Percentiles rank a stretch among this genome's conserved stretches.
phyloP scores from a whole-genome alignment of 495 filamentous ascomycete genomes.

The Saxophila tyrrhenica region DNA sequence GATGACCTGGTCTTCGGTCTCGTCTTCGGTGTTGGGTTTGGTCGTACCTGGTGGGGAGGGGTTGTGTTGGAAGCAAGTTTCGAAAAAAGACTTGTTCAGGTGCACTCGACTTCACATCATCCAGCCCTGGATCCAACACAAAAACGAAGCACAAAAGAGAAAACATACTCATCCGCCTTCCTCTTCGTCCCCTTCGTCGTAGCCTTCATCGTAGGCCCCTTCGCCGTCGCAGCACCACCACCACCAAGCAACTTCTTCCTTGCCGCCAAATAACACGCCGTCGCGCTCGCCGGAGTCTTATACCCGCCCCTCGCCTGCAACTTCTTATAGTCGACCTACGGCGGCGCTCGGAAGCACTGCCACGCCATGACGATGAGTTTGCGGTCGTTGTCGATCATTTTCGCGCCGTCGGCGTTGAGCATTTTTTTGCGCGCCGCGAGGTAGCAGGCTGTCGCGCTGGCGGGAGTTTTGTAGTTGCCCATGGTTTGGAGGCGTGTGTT shows the following conservation, averaged over 20 bases:
- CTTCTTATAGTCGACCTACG: constrained; percentile 31
- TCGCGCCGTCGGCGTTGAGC: background rate
- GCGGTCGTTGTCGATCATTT: background rate
- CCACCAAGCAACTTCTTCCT: constrained; percentile 1
- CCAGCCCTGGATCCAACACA: too few relatives aligned
- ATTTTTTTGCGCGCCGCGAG: background rate
- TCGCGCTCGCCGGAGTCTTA: constrained; percentile 30
- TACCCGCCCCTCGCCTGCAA: constrained; percentile 28
- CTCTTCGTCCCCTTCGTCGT: background rate
- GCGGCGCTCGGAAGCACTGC: constrained; percentile 12
- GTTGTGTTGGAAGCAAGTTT: too few relatives aligned
- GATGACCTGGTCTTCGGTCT: background rate
- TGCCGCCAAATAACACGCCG: background rate
- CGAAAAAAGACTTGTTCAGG: too few relatives aligned
- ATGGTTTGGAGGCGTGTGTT: background rate
- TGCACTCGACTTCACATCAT: too few relatives aligned
- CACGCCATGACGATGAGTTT: constrained; percentile 13
- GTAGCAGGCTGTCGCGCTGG: background rate
- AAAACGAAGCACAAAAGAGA: too few relatives aligned
- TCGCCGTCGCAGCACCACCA: background rate
- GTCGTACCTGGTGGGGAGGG: too few relatives aligned
- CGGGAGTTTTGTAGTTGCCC: background rate
- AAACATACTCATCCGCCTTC: background rate
- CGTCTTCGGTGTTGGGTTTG: background rate
- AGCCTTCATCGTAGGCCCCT: too few relatives aligned